Evolutionary conservation across 2,329 filamentous ascomycete genomes (phyloP).

Genomic region (Lachnellula occidentalis): DNA sequence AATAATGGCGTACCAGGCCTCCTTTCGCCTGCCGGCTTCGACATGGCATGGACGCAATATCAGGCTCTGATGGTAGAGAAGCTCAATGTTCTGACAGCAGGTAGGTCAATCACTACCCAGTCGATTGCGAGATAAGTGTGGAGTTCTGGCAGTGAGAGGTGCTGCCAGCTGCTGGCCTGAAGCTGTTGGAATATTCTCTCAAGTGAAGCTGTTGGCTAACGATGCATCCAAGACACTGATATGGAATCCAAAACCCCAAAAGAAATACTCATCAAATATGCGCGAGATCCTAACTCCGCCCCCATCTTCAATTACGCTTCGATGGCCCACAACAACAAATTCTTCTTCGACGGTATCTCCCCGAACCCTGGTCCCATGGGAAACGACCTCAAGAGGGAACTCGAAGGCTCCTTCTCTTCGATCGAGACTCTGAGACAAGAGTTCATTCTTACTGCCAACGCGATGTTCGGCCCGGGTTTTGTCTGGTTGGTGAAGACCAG

Average conservation of each 20-base stretch:
- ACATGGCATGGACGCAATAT: conserved; percentile 78
- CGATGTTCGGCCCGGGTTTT: conserved; percentile 96
- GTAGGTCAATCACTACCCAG: conserved; percentile 43
- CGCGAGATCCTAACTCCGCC: conserved; percentile 72
- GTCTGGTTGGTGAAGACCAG: conserved; percentile 76
- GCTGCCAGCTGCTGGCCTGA: no score
- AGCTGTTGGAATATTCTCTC: no score
- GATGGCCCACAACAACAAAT: conserved; percentile 87
- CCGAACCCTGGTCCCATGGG: conserved; percentile 48
- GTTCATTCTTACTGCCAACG: conserved; percentile 71
- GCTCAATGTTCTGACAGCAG: conserved; percentile 68
- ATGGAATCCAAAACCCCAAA: conserved; percentile 38
- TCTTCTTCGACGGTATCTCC: conserved; percentile 65
- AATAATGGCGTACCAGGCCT: conserved; percentile 59
- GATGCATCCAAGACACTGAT: conserved; percentile 15
- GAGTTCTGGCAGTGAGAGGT: no score
- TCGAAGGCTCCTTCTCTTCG: conserved; percentile 71
- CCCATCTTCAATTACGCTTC: conserved; percentile 92
- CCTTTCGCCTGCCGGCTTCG: conserved; percentile 62
- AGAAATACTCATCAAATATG: conserved; percentile 66
- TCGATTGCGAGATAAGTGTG: not conserved
- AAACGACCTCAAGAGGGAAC: conserved; percentile 47
- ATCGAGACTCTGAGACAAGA: conserved; percentile 76
- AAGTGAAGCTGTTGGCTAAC: conserved; percentile 7
- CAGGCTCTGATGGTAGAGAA: conserved; percentile 68